Percentiles rank a stretch among this genome's conserved stretches.
Evolutionary conservation across 2,329 filamentous ascomycete species (phyloP).

Genomic region (Aspergillus tamarii): DNA sequence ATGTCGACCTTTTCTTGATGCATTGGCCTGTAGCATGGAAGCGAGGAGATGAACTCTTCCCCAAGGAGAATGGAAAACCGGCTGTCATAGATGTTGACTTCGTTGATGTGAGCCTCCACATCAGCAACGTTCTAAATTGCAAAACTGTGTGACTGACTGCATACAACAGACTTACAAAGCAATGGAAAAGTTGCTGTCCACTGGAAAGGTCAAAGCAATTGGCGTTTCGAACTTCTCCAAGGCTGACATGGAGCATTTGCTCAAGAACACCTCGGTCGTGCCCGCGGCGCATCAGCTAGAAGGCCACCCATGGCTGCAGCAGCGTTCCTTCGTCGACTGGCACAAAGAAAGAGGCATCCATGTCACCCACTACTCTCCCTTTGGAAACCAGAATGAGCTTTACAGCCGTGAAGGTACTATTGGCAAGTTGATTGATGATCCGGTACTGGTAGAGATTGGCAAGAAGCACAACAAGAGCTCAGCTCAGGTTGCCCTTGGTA

Average conservation of each 20-base stretch:
- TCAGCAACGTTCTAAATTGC: background rate
- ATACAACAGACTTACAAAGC: conserved; percentile 53
- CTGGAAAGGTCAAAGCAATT: conserved; percentile 53
- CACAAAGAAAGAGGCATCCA: conserved; percentile 56
- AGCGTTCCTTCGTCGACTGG: conserved; percentile 53
- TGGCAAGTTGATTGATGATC: conserved; percentile 56
- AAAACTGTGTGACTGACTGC: background rate
- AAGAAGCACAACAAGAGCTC: conserved; percentile 56
- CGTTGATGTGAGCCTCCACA: conserved; percentile 45
- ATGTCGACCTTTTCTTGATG: conserved; percentile 72
- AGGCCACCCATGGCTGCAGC: conserved; percentile 57
- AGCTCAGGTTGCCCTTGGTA: conserved; percentile 55
- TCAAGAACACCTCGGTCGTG: conserved; percentile 49
- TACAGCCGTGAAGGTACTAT: conserved; percentile 50
- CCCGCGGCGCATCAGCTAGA: conserved; percentile 58
- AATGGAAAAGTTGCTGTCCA: conserved; percentile 48
- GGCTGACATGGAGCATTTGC: conserved; percentile 51
- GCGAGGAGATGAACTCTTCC: conserved; percentile 51
- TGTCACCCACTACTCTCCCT: conserved; percentile 58
- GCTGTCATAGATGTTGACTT: conserved; percentile 51
- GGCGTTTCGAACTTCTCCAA: conserved; percentile 58
- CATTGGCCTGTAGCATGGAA: conserved; percentile 65
- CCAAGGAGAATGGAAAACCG: conserved; percentile 49
- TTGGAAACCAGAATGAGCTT: conserved; percentile 58
- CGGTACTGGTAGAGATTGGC: conserved; percentile 53